Conservation (phyloP, 257 asterid species). For the Jasminum sambac region DNA sequence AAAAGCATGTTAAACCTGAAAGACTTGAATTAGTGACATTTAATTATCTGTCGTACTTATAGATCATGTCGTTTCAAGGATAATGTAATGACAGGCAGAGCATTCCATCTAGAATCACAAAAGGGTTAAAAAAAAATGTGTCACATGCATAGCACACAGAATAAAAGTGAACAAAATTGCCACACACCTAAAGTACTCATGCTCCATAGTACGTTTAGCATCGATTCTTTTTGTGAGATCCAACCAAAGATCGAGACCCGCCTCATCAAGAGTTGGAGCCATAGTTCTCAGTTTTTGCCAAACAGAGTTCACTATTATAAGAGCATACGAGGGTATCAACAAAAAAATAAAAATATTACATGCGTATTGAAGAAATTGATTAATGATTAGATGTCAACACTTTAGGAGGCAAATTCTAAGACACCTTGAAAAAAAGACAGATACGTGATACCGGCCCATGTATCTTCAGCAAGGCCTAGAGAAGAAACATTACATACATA, state of each 20-base stretch:
- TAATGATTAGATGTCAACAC: neutral
- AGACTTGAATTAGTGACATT: too few relatives aligned
- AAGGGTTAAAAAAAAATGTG: too few relatives aligned
- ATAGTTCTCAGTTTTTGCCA: neutral
- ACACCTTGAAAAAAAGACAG: neutral
- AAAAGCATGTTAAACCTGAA: too few relatives aligned
- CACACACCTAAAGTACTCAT: slow-evolving; percentile 85
- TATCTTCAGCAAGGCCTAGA: neutral
- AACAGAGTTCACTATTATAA: too few relatives aligned
- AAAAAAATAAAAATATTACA: too few relatives aligned
- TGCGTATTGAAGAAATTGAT: neutral
- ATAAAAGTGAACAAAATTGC: too few relatives aligned
- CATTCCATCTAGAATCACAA: too few relatives aligned
- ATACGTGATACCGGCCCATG: neutral
- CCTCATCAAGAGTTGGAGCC: neutral
- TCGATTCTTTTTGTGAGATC: slow-evolving; percentile 92
- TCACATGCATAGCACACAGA: too few relatives aligned
- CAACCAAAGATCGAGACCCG: slow-evolving; percentile 27
- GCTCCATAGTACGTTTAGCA: slow-evolving; percentile 83
- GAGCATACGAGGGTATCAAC: too few relatives aligned
- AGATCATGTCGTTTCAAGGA: too few relatives aligned
- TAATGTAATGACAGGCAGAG: too few relatives aligned
- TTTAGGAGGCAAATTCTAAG: neutral
- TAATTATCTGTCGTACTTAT: too few relatives aligned
- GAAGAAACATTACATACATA: neutral